phyloP scores from a whole-genome alignment of 2,329 filamentous ascomycete genomes.

The Ceratocystis cacaofunesta region DNA sequence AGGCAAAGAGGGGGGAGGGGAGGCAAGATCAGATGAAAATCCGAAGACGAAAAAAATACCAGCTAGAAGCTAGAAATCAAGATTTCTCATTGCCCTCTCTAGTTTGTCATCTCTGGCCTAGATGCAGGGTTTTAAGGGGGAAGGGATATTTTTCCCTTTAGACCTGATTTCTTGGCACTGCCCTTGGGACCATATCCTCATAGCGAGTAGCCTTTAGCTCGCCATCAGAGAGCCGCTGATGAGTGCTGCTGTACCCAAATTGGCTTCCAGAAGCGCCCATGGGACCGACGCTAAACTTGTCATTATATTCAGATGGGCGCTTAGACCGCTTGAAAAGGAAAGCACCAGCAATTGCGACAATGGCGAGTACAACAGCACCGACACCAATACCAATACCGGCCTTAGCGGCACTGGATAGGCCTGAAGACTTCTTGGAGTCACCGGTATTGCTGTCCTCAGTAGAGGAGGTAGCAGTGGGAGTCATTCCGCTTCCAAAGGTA shows the following conservation, averaged over 20 bases:
- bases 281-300: constrained; percentile 29
- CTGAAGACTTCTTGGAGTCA: constrained; percentile 18
- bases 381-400: constrained; percentile 34
- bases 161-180: constrained; percentile 33
- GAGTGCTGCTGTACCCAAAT: constrained; percentile 17
- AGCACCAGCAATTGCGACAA: constrained; percentile 27
- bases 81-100: background rate
- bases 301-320: constrained; percentile 8
- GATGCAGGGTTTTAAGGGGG: background rate
- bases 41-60: background rate
- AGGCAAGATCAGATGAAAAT: background rate
- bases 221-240: constrained; percentile 11
- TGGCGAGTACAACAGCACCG: constrained; percentile 21
- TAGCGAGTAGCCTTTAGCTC: constrained; percentile 40
- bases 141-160: constrained; percentile 17
- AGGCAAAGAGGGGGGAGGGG: background rate
- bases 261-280: constrained; percentile 32
- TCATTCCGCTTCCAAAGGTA: background rate
- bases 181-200: constrained; percentile 41
- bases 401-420: constrained; percentile 31
- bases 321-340: constrained; percentile 26
- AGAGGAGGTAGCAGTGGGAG: constrained; percentile 3
- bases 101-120: background rate
- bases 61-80: background rate
- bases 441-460: constrained; percentile 10